Evolutionary conservation across 176 grass and related monocot genomes (phyloP), one percentile per base, ranked within the genome.

Genomic region (Poa annua): DNA sequence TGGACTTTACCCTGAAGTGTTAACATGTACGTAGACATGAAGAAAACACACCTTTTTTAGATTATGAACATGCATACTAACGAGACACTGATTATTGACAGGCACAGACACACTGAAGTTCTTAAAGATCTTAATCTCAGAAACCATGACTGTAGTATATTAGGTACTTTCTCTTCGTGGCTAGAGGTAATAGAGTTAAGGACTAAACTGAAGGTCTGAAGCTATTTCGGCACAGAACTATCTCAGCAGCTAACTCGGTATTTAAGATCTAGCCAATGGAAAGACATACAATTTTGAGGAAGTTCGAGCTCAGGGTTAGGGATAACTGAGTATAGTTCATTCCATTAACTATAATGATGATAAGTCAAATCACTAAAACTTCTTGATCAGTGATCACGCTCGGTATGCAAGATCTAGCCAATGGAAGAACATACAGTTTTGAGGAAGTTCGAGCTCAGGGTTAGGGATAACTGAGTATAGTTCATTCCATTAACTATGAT

Each of bases 51-150:
- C 7, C 24, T 77, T 59, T 44, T 44, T 20, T 47, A 78, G 64
- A 14, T 78, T 78, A 69, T 35, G 13, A 85, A 49, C 52, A 86
- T 64, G 54, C 32, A 72, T 63, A 24, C n/a, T 73, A 50, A 64
- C 3, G 24, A 55, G 17, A 24, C 19, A 55, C 17, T 33, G 55
- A 29, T 13, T 15, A 57, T 73, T 34, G 1, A 44, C 48, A 56
- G 35, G 20, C 41, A 80, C 21, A 39, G 8, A 15, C 16, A 69
- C 60, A 47, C 39, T 70, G 10, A 14, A 70, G 35, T 69, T 12
- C 35, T 33, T 13, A 65, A 57, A 68, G 42, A 48, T 81, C 26
- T 47, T 12, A 14, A 17, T 55, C n/a, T 42, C n/a, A 67, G 44
- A 75, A 75, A 35, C 7, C 17, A 81, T 64, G 3, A 20, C 16